These are phyloP conservation scores for Mariannaea sp. DNA, from an alignment of 2,329 filamentous ascomycete genomes.

Conservation along the genomic window DNA sequence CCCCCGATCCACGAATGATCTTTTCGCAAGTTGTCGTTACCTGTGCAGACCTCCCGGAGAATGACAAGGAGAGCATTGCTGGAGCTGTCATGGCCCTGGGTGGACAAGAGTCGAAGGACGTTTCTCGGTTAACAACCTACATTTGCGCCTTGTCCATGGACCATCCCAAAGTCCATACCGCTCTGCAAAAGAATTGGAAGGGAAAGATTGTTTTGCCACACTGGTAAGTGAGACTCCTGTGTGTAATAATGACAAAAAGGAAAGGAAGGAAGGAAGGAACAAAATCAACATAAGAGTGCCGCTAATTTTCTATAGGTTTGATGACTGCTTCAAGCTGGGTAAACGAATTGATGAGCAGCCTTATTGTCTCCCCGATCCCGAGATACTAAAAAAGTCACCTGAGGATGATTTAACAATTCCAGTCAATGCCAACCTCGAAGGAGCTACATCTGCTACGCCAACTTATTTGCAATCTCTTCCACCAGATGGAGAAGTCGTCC, in stretches of 20 bases:
- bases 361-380: conserved; percentile 84
- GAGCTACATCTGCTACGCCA: conserved; percentile 62
- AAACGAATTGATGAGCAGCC: conserved; percentile 88
- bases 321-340: conserved; percentile 92
- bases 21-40: conserved; percentile 83
- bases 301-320: conserved; percentile 69
- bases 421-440: conserved; percentile 64
- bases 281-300: too few species aligned
- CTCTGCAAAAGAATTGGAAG: conserved; percentile 66
- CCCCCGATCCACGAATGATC: conserved; percentile 88
- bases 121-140: conserved; percentile 81
- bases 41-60: conserved; percentile 81
- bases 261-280: too few species aligned
- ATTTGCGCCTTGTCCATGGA: conserved; percentile 81
- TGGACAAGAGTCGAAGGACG: conserved; percentile 73
- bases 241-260: not conserved
- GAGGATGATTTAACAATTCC: conserved; percentile 62
- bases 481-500: conserved; percentile 47
- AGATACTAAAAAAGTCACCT: conserved; percentile 68
- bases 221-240: conserved; percentile 62
- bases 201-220: conserved; percentile 90
- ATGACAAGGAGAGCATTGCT: conserved; percentile 89
- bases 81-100: conserved; percentile 90
- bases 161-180: conserved; percentile 70
- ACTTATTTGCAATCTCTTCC: conserved; percentile 50